Evolutionary conservation across 2,329 filamentous ascomycete genomes (phyloP).

Genomic region (Didymellaceae sp.): DNA sequence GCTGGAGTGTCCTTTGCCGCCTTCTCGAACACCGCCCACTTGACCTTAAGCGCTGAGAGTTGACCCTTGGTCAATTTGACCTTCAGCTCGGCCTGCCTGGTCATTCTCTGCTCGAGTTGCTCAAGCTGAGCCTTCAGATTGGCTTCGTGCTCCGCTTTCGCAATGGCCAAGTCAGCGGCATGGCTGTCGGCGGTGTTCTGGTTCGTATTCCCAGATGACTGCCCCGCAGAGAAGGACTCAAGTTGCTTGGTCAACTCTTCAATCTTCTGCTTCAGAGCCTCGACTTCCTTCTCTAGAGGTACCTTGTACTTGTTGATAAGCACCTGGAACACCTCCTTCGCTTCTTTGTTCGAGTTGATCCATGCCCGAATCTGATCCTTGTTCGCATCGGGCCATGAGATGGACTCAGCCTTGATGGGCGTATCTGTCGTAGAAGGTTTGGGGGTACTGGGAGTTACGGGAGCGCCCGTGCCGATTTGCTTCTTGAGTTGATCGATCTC

Average conservation of each 20-base stretch:
- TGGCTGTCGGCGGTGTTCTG: slow-evolving; percentile 21
- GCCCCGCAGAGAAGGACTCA: slow-evolving; percentile 1
- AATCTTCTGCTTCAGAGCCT: slow-evolving; percentile 16
- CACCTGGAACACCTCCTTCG: slow-evolving; percentile 8
- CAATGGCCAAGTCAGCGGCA: slow-evolving; percentile 25
- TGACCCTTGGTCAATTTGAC: slow-evolving; percentile 75
- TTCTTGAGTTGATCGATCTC: slow-evolving; percentile 47
- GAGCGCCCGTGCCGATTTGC: slow-evolving; percentile 9
- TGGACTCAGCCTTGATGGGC: slow-evolving; percentile 15
- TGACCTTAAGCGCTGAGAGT: slow-evolving; percentile 68
- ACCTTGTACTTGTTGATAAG: slow-evolving; percentile 15
- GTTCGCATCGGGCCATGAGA: slow-evolving; percentile 12
- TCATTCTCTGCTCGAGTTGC: slow-evolving; percentile 61
- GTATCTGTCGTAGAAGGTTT: slow-evolving; percentile 7
- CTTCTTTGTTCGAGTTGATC: slow-evolving; percentile 17
- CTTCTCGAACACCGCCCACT: slow-evolving; percentile 78
- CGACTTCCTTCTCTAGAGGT: slow-evolving; percentile 20
- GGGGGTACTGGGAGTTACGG: slow-evolving; percentile 4
- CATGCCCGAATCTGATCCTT: slow-evolving; percentile 13
- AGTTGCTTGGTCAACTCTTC: slow-evolving; percentile 12
- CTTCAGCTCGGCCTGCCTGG: slow-evolving; percentile 63
- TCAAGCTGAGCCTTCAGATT: slow-evolving; percentile 46
- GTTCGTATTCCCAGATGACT: neutral
- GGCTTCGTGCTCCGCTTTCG: slow-evolving; percentile 47
- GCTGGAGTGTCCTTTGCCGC: slow-evolving; percentile 87